Conservation (phyloP, 2,329 filamentous ascomycete genomes). For the Coniochaeta hoffmannii region DNA sequence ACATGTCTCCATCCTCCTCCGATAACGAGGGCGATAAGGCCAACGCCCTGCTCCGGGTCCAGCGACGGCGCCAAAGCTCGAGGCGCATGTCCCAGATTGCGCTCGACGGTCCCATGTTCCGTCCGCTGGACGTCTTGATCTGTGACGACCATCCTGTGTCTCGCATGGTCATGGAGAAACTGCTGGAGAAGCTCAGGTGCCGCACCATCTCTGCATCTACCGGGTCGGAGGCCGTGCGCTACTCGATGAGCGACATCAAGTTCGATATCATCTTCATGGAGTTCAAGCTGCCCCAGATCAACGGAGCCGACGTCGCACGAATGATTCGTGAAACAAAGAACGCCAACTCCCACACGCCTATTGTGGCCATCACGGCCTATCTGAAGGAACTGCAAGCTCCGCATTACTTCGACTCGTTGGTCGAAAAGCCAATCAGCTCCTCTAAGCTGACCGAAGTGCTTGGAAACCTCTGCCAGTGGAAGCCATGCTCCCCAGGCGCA, state of each 20-base stretch:
- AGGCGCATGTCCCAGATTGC: constrained; percentile 87
- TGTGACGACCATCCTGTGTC: constrained; percentile 98
- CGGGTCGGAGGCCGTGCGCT: constrained; percentile 85
- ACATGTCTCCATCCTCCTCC: constrained; percentile 94
- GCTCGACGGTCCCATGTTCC: constrained; percentile 76
- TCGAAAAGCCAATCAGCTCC: constrained; percentile 93
- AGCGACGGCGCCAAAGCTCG: constrained; percentile 92
- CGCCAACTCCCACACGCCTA: constrained; percentile 86
- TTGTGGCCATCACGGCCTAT: constrained; percentile 94
- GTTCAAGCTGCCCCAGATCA: constrained; percentile 90
- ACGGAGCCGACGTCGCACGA: constrained; percentile 87
- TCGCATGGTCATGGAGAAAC: constrained; percentile 95
- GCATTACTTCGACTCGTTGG: constrained; percentile 90
- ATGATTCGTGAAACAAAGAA: constrained; percentile 98
- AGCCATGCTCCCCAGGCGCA: constrained; percentile 55
- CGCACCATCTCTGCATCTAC: constrained; percentile 88
- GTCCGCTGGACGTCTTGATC: constrained; percentile 87
- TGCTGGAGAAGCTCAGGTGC: constrained; percentile 90
- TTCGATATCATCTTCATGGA: constrained; percentile 99
- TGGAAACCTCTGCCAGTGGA: constrained; percentile 87
- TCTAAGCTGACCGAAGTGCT: constrained; percentile 86
- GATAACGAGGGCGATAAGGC: constrained; percentile 94
- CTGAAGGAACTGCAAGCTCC: constrained; percentile 93
- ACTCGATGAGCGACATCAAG: constrained; percentile 93
- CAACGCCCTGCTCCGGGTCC: constrained; percentile 79